Evolutionary conservation across 441 rosid genomes (phyloP).

Genomic region (Lepidium campestre): DNA sequence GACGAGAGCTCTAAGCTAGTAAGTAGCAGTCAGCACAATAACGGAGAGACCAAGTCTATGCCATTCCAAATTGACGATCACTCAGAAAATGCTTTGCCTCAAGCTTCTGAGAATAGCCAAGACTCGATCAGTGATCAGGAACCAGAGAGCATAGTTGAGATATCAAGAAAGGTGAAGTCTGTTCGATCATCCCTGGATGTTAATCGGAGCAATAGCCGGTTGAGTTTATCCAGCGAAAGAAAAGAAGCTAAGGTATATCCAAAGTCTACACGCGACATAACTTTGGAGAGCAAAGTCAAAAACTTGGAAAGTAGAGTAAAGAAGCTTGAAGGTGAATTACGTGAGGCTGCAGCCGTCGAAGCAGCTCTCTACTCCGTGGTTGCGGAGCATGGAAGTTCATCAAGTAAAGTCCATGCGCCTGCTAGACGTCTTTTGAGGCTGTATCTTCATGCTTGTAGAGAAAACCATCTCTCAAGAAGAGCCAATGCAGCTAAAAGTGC

Average conservation of each 20-base stretch:
- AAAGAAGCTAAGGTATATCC: conserved; percentile 50
- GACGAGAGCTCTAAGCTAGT: not conserved
- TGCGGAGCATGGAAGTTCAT: conserved; percentile 92
- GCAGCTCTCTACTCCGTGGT: conserved; percentile 83
- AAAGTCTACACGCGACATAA: conserved; percentile 34
- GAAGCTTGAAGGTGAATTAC: conserved; percentile 82
- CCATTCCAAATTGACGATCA: conserved; percentile 17
- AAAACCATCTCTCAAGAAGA: conserved; percentile 48
- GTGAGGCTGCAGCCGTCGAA: conserved; percentile 92
- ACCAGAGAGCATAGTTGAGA: conserved; percentile 32
- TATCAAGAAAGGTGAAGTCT: conserved; percentile 62
- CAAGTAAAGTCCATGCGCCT: conserved; percentile 89
- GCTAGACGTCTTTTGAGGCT: conserved; percentile 94
- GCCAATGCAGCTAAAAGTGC: conserved; percentile 79
- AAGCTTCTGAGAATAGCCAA: conserved; percentile 20
- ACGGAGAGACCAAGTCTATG: not conserved
- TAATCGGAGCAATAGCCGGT: conserved; percentile 35
- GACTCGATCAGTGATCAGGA: conserved; percentile 24
- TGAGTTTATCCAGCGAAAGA: conserved; percentile 31
- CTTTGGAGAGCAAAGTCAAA: conserved; percentile 58
- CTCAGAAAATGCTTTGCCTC: conserved; percentile 12
- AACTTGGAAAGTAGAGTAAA: conserved; percentile 63
- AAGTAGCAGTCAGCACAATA: not conserved
- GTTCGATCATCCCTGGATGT: conserved; percentile 65
- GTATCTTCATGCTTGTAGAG: conserved; percentile 70